Evolutionary conservation across 1,139 yeast species (phyloP).

Genomic region (Scheffersomyces cryptocercus): DNA sequence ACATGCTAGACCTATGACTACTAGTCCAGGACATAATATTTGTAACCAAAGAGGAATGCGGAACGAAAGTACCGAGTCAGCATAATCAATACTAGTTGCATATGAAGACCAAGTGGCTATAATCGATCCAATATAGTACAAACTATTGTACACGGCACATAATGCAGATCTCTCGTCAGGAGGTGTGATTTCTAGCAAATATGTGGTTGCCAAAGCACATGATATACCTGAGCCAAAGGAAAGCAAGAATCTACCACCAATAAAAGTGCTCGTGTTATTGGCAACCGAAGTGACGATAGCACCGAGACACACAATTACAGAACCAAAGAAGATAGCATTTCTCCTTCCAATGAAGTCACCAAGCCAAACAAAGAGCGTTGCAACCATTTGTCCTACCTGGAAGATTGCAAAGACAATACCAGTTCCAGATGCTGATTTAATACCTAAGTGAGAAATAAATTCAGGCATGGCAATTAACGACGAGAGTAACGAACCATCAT

Average conservation of each 20-base stretch:
- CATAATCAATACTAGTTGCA: slow-evolving; percentile 20
- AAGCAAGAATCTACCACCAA: slow-evolving; percentile 25
- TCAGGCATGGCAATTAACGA: neutral
- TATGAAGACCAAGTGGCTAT: slow-evolving; percentile 27
- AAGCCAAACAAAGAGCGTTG: slow-evolving; percentile 12
- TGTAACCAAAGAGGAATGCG: slow-evolving; percentile 22
- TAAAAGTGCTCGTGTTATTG: slow-evolving; percentile 15
- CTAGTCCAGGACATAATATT: slow-evolving; percentile 18
- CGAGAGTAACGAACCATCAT: neutral
- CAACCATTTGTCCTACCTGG: slow-evolving; percentile 19
- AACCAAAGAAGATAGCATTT: slow-evolving; percentile 17
- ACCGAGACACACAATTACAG: slow-evolving; percentile 20
- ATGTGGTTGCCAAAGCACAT: slow-evolving; percentile 20
- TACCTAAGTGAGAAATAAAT: neutral
- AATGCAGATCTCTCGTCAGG: slow-evolving; percentile 23
- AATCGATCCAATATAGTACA: slow-evolving; percentile 26
- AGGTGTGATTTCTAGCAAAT: slow-evolving; percentile 26
- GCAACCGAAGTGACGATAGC: slow-evolving; percentile 26
- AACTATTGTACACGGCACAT: slow-evolving; percentile 21
- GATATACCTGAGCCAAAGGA: slow-evolving; percentile 13
- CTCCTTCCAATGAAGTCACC: slow-evolving; percentile 15
- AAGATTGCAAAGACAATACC: slow-evolving; percentile 21
- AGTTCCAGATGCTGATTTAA: slow-evolving; percentile 17
- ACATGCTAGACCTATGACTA: slow-evolving; percentile 23
- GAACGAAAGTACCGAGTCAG: slow-evolving; percentile 16